These are phyloP conservation scores for Decorospora gaudefroyi DNA, from an alignment of 2,329 filamentous ascomycete genomes.

Conservation along the genomic window DNA sequence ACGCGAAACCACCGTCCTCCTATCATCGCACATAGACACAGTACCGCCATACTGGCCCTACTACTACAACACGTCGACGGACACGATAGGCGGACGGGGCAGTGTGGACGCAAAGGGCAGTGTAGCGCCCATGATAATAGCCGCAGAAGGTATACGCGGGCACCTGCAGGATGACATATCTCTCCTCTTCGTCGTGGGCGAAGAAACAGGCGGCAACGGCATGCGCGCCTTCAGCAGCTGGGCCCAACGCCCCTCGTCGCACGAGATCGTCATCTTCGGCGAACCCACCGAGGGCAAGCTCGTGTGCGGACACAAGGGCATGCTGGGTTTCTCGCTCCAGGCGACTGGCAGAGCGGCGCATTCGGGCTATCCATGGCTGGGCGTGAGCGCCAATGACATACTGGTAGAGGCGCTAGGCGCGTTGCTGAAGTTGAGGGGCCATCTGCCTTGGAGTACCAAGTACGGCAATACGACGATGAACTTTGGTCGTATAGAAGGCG, in stretches of 20 bases:
- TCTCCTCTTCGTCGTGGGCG: conserved; percentile 72
- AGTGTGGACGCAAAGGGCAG: conserved; percentile 65
- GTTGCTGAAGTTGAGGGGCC: conserved; percentile 56
- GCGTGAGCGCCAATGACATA: conserved; percentile 80
- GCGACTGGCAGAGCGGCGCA: conserved; percentile 80
- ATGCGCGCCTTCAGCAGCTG: conserved; percentile 63
- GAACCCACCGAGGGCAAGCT: conserved; percentile 91
- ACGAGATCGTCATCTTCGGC: conserved; percentile 81
- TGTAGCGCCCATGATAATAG: conserved; percentile 74
- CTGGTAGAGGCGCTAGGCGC: conserved; percentile 74
- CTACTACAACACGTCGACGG: conserved; percentile 55
- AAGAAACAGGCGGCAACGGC: conserved; percentile 79
- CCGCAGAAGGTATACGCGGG: conserved; percentile 60
- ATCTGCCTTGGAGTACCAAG: conserved; percentile 74
- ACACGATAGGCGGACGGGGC: conserved; percentile 70
- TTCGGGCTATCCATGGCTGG: conserved; percentile 89
- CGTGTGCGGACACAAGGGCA: conserved; percentile 90
- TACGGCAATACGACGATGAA: conserved; percentile 92
- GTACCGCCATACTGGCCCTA: conserved; percentile 72
- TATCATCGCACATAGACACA: conserved; percentile 82
- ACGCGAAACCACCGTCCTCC: conserved; percentile 63
- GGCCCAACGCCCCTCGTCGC: conserved; percentile 43
- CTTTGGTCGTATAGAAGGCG: conserved; percentile 75
- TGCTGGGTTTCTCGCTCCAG: conserved; percentile 66
- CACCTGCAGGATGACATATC: conserved; percentile 53